These are phyloP conservation scores for Hemileccinum rubropunctum DNA, from an alignment of 768 basidiomycete genomes.

Conservation along the genomic window DNA sequence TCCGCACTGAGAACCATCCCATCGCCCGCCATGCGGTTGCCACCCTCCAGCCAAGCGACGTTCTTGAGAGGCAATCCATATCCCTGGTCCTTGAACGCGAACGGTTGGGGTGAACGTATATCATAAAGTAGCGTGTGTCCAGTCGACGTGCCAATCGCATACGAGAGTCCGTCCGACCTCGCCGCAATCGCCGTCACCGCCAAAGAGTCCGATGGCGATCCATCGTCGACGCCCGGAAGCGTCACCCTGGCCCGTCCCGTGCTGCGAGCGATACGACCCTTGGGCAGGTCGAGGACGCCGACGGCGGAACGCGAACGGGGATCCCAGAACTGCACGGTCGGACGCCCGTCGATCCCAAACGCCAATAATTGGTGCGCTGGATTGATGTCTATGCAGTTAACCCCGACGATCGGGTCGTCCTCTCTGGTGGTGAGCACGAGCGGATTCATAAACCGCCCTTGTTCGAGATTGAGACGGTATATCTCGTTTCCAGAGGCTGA, in stretches of 20 bases:
- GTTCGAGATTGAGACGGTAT: slow-evolving; percentile 92
- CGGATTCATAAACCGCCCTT: slow-evolving; percentile 89
- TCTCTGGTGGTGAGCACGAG: slow-evolving; percentile 47
- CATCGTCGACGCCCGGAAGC: slow-evolving; percentile 36
- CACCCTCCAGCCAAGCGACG: slow-evolving; percentile 88
- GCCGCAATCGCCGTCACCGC: slow-evolving; percentile 84
- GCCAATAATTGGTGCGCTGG: slow-evolving; percentile 86
- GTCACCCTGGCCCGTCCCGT: slow-evolving; percentile 31
- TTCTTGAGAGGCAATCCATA: slow-evolving; percentile 89
- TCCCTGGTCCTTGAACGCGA: slow-evolving; percentile 93
- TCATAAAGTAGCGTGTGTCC: slow-evolving; percentile 96
- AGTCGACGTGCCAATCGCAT: slow-evolving; percentile 92
- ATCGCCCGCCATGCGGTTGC: slow-evolving; percentile 78
- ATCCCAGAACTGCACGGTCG: slow-evolving; percentile 96
- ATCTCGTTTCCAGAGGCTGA: slow-evolving; percentile 84
- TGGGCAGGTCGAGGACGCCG: slow-evolving; percentile 64
- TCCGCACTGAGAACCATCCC: slow-evolving; percentile 91
- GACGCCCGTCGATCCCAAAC: slow-evolving; percentile 85
- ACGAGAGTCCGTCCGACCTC: slow-evolving; percentile 83
- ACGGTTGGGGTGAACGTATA: slow-evolving; percentile 78
- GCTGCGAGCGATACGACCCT: slow-evolving; percentile 46
- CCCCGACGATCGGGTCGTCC: slow-evolving; percentile 66
- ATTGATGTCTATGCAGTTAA: slow-evolving; percentile 92
- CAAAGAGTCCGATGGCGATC: slow-evolving; percentile 32
- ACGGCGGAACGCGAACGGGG: slow-evolving; percentile 77